Conservation (phyloP, 2,329 filamentous ascomycete species). For the Fusarium pininemorale region DNA sequence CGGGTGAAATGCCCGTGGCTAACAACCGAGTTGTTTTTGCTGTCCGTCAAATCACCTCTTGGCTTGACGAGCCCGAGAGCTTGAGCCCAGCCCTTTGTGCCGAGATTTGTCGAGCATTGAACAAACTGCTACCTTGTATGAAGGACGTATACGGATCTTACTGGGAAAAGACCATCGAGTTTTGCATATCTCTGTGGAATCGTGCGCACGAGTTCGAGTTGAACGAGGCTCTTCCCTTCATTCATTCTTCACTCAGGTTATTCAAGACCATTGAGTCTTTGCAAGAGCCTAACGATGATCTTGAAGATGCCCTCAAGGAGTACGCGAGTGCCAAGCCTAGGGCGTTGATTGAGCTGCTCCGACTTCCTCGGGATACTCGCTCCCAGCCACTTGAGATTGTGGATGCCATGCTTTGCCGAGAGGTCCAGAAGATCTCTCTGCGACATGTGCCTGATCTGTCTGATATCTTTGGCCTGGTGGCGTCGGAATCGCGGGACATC, state of each 20-base stretch:
- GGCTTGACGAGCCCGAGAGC: constrained; percentile 65
- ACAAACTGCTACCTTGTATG: constrained; percentile 75
- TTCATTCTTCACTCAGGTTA: constrained; percentile 79
- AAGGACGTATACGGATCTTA: constrained; percentile 87
- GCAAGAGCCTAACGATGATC: constrained; percentile 83
- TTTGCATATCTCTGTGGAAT: constrained; percentile 67
- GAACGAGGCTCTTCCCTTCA: constrained; percentile 65
- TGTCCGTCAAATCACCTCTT: constrained; percentile 78
- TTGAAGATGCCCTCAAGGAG: constrained; percentile 76
- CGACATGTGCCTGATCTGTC: constrained; percentile 69
- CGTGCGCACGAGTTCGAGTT: constrained; percentile 53
- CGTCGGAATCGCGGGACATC: constrained; percentile 77
- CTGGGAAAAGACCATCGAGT: constrained; percentile 75
- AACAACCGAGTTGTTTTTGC: constrained; percentile 82
- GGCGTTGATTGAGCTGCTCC: constrained; percentile 71
- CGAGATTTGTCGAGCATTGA: constrained; percentile 65
- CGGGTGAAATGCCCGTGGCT: constrained; percentile 63
- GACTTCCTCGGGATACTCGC: constrained; percentile 54
- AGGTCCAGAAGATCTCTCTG: constrained; percentile 71
- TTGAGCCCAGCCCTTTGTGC: constrained; percentile 56
- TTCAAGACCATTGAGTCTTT: constrained; percentile 70
- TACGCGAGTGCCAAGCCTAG: constrained; percentile 64
- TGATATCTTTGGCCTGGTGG: constrained; percentile 79
- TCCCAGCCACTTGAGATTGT: constrained; percentile 78
- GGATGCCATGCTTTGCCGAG: constrained; percentile 76